Percentiles rank a stretch among this genome's conserved stretches.
Conservation (phyloP, 2,329 filamentous ascomycete genomes). For the Claviceps humidiphila region DNA sequence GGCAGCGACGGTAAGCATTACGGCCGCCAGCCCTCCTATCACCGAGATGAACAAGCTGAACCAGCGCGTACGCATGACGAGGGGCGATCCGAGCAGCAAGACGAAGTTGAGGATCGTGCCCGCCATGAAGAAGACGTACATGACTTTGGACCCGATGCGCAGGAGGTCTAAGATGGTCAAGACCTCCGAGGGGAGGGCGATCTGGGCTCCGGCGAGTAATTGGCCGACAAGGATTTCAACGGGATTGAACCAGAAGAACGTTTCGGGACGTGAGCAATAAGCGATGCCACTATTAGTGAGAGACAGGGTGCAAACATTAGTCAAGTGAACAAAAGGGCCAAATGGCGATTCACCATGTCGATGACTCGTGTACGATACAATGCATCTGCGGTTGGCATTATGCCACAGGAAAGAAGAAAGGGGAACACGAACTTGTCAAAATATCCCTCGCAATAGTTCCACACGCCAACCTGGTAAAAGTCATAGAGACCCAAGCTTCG, state of each 20-base stretch:
- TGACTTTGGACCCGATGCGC: conserved; percentile 61
- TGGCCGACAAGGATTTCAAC: conserved; percentile 69
- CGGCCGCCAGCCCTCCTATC: conserved; percentile 51
- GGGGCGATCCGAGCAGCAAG: conserved; percentile 52
- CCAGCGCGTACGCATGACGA: conserved; percentile 42
- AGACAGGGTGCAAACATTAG: not conserved
- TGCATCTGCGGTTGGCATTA: not conserved
- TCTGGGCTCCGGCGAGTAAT: conserved; percentile 68
- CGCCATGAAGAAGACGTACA: conserved; percentile 79
- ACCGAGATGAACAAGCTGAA: conserved; percentile 56
- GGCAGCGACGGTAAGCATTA: conserved; percentile 56
- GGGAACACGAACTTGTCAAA: conserved; percentile 36
- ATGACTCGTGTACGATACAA: not conserved
- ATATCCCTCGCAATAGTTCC: conserved; percentile 87
- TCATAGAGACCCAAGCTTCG: conserved; percentile 79
- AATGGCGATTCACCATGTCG: no score
- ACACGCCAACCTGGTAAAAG: conserved; percentile 86
- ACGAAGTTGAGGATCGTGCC: conserved; percentile 57
- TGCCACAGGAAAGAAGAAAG: not conserved
- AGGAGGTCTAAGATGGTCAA: conserved; percentile 62
- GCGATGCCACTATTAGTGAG: conserved; percentile 48
- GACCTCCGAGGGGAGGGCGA: conserved; percentile 65
- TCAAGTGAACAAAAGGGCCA: not conserved
- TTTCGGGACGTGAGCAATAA: conserved; percentile 54
- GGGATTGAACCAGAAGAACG: conserved; percentile 84